Conservation (phyloP, 176 grass and related monocot genomes). For the Oryza meridionalis region DNA sequence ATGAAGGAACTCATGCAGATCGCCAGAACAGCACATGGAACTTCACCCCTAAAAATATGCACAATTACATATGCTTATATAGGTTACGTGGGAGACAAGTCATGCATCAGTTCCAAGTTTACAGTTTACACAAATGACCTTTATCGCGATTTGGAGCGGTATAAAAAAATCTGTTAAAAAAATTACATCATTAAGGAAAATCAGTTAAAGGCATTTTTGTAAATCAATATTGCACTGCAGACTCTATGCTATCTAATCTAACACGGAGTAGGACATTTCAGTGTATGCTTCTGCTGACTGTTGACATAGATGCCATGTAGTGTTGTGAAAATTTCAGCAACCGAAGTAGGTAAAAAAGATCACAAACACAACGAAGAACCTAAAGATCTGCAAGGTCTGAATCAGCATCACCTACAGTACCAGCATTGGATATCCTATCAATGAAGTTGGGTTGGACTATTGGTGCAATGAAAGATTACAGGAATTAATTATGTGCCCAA, state of each 20-base stretch:
- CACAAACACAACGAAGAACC: neutral
- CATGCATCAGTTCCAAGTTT: neutral
- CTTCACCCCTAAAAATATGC: neutral
- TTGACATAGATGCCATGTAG: neutral
- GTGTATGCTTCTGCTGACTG: neutral
- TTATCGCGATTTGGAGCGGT: neutral
- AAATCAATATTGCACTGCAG: neutral
- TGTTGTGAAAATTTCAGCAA: no score
- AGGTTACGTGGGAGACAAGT: neutral
- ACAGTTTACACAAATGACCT: neutral
- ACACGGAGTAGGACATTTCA: neutral
- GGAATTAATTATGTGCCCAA: neutral
- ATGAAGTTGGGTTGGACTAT: neutral
- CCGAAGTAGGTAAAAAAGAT: neutral
- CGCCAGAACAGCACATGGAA: neutral
- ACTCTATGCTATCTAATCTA: neutral
- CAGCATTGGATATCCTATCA: neutral
- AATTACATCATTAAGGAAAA: neutral
- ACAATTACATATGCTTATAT: neutral
- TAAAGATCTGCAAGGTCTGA: neutral
- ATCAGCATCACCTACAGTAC: neutral
- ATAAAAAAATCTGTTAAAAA: neutral
- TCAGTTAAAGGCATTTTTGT: neutral
- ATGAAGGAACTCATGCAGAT: neutral
- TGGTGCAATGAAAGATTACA: neutral